Percentiles rank a stretch among this genome's conserved stretches.
Evolutionary conservation across 495 filamentous ascomycete genomes (phyloP).

Genomic region (Neurospora sp.): DNA sequence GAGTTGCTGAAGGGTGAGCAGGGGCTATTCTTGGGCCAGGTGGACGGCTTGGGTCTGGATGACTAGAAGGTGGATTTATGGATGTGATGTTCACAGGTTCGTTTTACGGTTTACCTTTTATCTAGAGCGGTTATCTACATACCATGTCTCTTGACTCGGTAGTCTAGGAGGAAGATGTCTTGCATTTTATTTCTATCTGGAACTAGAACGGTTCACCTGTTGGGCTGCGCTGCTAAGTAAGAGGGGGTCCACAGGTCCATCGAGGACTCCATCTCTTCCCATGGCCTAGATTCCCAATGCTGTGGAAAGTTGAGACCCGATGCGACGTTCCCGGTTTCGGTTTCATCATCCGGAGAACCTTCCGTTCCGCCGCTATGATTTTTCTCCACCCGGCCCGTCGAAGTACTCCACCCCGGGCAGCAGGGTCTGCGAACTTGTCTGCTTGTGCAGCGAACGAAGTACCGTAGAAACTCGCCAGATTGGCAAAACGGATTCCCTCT

Average conservation of each 20-base stretch:
- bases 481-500: too few relatives aligned
- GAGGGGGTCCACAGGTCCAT: neutral
- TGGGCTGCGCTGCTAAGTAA: neutral
- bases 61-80: slow-evolving; percentile 8
- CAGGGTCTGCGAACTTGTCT: neutral
- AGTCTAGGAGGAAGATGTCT: neutral
- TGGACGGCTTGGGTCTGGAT: slow-evolving; percentile 31
- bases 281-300: neutral
- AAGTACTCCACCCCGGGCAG: neutral
- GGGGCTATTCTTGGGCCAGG: slow-evolving; percentile 33
- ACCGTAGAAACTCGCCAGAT: too few relatives aligned
- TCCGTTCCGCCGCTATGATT: neutral
- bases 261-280: neutral
- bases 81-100: neutral
- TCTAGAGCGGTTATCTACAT: neutral
- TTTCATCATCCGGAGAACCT: neutral
- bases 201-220: neutral
- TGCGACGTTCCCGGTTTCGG: neutral
- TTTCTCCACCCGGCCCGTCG: neutral
- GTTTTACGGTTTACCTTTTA: neutral
- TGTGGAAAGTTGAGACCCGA: neutral
- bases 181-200: neutral
- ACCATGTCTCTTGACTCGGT: neutral
- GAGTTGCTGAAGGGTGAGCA: slow-evolving; percentile 55
- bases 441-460: neutral